Evolutionary conservation across 176 grass and related monocot species (phyloP).

Genomic region (Aegilops speltoides): DNA sequence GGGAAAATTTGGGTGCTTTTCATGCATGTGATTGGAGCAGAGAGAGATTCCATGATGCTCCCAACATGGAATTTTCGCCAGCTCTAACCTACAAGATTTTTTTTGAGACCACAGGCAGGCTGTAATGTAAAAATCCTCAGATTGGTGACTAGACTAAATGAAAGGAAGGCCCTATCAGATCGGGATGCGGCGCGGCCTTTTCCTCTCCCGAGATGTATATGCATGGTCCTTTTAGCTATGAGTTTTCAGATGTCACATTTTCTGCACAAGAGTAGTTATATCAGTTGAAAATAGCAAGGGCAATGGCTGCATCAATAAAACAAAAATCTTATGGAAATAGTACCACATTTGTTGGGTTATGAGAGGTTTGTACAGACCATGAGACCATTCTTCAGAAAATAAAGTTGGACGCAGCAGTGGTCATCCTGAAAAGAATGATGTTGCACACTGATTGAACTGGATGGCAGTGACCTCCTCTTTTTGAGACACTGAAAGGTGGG

Average conservation of each 20-base stretch:
- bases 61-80: neutral
- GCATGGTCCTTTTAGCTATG: neutral
- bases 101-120: neutral
- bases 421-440: too few relatives aligned
- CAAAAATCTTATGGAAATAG: too few relatives aligned
- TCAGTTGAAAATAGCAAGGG: neutral
- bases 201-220: neutral
- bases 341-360: too few relatives aligned
- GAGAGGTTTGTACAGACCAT: neutral
- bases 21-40: slow-evolving; percentile 24
- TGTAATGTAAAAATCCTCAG: neutral
- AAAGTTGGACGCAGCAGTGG: too few relatives aligned
- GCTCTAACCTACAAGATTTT: neutral
- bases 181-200: neutral
- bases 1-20: slow-evolving; percentile 2
- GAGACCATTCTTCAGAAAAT: neutral
- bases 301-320: neutral
- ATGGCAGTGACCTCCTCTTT: too few relatives aligned
- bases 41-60: slow-evolving; percentile 14
- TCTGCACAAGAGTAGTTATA: neutral
- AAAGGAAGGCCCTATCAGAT: neutral
- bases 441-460: too few relatives aligned
- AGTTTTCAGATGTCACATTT: neutral
- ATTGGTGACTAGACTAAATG: neutral
- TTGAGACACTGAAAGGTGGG: too few relatives aligned